phyloP scores from a whole-genome alignment of 352 stramenopile genomes.

The Thalassiosira oceanica region DNA sequence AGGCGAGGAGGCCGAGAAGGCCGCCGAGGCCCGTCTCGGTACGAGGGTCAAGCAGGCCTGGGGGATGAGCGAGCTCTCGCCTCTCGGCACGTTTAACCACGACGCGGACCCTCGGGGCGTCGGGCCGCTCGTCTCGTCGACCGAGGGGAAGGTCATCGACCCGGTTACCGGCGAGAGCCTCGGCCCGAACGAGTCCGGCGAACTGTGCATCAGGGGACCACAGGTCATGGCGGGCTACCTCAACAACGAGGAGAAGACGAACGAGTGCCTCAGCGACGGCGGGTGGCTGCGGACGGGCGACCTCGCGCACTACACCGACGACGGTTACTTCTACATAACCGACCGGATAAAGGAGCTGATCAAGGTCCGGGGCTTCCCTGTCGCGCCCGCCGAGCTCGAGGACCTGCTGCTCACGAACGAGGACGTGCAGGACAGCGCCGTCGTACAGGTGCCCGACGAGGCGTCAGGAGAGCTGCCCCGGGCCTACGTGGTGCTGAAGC shows the following conservation, averaged over 20 bases:
- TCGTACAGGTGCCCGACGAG: slow-evolving; percentile 83
- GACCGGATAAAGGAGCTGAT: slow-evolving; percentile 94
- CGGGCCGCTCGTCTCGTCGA: slow-evolving; percentile 54
- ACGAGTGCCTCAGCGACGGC: slow-evolving; percentile 76
- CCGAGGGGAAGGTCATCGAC: slow-evolving; percentile 73
- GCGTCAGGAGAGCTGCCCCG: slow-evolving; percentile 86
- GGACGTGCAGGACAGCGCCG: slow-evolving; percentile 82
- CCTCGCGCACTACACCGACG: slow-evolving; percentile 88
- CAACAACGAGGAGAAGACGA: slow-evolving; percentile 90
- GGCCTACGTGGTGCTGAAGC: slow-evolving; percentile 87
- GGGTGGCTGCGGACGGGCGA: slow-evolving; percentile 95
- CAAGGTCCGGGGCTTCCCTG: slow-evolving; percentile 91
- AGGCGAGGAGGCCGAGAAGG: slow-evolving; percentile 75
- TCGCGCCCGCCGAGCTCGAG: slow-evolving; percentile 90
- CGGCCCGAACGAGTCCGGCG: slow-evolving; percentile 64
- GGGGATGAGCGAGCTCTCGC: slow-evolving; percentile 69
- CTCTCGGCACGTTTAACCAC: slow-evolving; percentile 51
- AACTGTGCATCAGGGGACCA: slow-evolving; percentile 85
- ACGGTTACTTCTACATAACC: slow-evolving; percentile 89
- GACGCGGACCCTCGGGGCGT: slow-evolving; percentile 27
- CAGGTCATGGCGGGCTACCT: slow-evolving; percentile 92
- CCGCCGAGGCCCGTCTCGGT: slow-evolving; percentile 74
- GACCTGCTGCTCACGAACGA: slow-evolving; percentile 84
- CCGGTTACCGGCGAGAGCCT: slow-evolving; percentile 63
- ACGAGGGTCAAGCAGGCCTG: slow-evolving; percentile 78